phyloP scores from a whole-genome alignment of 2,329 filamentous ascomycete species.

The Pseudogymnoascus sp. region DNA sequence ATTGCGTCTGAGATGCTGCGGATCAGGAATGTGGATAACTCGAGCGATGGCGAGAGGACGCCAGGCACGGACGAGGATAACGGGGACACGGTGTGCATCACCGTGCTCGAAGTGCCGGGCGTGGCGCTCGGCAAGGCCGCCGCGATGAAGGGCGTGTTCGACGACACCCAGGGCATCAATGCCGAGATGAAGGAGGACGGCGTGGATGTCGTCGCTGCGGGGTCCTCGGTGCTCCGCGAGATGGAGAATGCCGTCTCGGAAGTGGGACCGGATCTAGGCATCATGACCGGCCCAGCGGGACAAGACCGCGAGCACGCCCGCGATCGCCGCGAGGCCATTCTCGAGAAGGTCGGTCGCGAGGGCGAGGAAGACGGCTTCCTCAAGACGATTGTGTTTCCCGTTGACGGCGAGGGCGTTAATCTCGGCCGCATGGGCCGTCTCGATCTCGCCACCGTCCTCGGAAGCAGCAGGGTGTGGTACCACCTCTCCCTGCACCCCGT shows the following conservation, averaged over 20 bases:
- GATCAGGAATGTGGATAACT: constrained; percentile 58
- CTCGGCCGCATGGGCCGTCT: constrained; percentile 72
- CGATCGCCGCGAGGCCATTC: constrained; percentile 71
- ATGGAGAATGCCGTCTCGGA: constrained; percentile 76
- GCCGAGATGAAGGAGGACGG: constrained; percentile 96
- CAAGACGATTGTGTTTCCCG: constrained; percentile 71
- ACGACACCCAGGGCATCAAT: constrained; percentile 88
- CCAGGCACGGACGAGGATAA: constrained; percentile 63
- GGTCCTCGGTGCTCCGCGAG: constrained; percentile 77
- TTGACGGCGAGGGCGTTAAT: constrained; percentile 68
- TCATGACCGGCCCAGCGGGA: constrained; percentile 57
- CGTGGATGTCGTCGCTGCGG: constrained; percentile 62
- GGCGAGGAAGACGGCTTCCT: constrained; percentile 77
- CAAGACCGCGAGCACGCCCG: constrained; percentile 69
- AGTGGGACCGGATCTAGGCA: constrained; percentile 70
- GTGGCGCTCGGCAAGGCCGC: constrained; percentile 76
- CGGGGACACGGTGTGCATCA: constrained; percentile 80
- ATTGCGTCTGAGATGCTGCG: constrained; percentile 68
- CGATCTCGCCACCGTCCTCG: constrained; percentile 65
- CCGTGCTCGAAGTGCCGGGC: constrained; percentile 76
- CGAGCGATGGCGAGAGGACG: constrained; percentile 54
- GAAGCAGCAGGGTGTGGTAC: constrained; percentile 88
- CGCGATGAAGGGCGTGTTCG: constrained; percentile 84
- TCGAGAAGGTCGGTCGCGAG: constrained; percentile 82
- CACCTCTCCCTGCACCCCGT: constrained; percentile 88